Percentiles rank a stretch among this genome's conserved stretches.
phyloP scores from a whole-genome alignment of 2,329 filamentous ascomycete species.

The Microsporum canis region DNA sequence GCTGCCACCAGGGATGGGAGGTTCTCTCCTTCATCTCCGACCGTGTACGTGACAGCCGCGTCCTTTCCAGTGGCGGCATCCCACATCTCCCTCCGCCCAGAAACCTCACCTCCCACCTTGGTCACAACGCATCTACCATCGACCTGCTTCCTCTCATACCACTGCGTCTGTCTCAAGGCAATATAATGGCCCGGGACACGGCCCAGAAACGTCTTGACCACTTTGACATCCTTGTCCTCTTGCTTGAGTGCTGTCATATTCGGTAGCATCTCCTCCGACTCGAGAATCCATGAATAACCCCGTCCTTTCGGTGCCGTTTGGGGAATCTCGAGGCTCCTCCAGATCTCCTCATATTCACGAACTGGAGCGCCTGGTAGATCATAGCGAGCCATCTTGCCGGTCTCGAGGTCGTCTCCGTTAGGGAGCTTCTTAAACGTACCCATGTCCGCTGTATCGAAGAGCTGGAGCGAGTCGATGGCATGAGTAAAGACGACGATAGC shows the following conservation, averaged over 20 bases:
- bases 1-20: constrained; percentile 18
- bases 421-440: constrained; percentile 29
- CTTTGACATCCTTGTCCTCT: constrained; percentile 12
- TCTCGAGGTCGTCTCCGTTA: constrained; percentile 33
- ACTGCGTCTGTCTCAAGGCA: constrained; percentile 21
- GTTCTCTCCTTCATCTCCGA: constrained; percentile 10
- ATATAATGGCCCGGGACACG: constrained; percentile 24
- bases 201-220: constrained; percentile 23
- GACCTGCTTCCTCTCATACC: constrained; percentile 8
- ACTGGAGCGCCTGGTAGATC: constrained; percentile 25
- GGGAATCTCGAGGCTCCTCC: constrained; percentile 38
- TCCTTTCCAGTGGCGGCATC: constrained; percentile 2
- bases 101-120: constrained; percentile 20
- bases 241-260: neutral
- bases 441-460: constrained; percentile 26
- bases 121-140: constrained; percentile 11
- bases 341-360: constrained; percentile 54
- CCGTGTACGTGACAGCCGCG: constrained; percentile 16
- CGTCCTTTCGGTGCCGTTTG: neutral
- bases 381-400: constrained; percentile 29
- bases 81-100: constrained; percentile 23
- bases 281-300: constrained; percentile 15
- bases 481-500: constrained; percentile 30
- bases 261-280: constrained; percentile 19
- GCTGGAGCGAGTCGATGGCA: constrained; percentile 29